phyloP scores from a whole-genome alignment of 1,139 yeast species.

The Suhomyces guaymorum region DNA sequence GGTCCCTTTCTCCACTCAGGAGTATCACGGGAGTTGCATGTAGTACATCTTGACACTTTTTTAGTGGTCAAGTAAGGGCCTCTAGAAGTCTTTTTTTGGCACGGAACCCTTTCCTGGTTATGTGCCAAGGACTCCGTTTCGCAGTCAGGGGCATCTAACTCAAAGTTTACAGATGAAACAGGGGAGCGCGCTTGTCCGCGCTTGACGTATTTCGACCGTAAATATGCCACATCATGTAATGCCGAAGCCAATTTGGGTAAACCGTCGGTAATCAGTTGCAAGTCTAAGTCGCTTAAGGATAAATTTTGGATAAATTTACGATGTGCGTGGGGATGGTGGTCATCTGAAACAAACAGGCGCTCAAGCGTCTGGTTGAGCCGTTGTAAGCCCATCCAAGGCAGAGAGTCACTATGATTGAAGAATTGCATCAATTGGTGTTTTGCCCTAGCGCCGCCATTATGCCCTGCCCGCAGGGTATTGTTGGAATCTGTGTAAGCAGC shows the following conservation, averaged over 20 bases:
- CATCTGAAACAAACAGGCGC: conserved; percentile 4
- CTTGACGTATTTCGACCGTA: conserved; percentile 4
- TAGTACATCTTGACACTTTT: conserved; percentile 17
- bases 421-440: background rate
- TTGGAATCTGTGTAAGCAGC: too few relatives aligned
- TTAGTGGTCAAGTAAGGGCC: background rate
- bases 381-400: conserved; percentile 2
- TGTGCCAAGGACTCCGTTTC: conserved; percentile 1
- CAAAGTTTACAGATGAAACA: conserved; percentile 3
- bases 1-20: conserved; percentile 36
- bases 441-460: background rate
- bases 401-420: background rate
- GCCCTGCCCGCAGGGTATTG: too few relatives aligned
- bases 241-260: conserved; percentile 1
- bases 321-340: conserved; percentile 2
- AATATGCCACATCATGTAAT: conserved; percentile 1
- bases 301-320: conserved; percentile 8
- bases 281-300: background rate
- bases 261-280: background rate
- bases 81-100: conserved; percentile 1
- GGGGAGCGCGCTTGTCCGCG: conserved; percentile 5
- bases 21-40: conserved; percentile 25
- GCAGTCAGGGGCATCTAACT: conserved; percentile 6
- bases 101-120: too few relatives aligned
- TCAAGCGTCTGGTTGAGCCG: conserved; percentile 1